Evolutionary conservation across 2,329 filamentous ascomycete genomes (phyloP).

Genomic region (Penicillium sp.): DNA sequence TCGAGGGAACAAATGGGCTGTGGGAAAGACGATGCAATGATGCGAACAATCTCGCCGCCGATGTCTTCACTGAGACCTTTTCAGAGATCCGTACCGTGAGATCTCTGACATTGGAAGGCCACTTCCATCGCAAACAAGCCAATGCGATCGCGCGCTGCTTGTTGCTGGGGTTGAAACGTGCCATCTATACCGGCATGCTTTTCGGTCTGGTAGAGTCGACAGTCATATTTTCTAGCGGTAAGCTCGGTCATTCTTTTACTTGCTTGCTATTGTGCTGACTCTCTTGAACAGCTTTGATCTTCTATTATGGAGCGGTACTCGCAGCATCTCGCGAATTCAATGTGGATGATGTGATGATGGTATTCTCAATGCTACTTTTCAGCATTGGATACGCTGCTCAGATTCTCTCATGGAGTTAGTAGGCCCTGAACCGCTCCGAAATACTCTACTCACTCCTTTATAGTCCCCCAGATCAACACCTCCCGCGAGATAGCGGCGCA

Average conservation of each 20-base stretch:
- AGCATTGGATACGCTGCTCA: slow-evolving; percentile 62
- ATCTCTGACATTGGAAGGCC: slow-evolving; percentile 61
- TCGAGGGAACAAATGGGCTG: slow-evolving; percentile 55
- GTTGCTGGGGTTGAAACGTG: slow-evolving; percentile 56
- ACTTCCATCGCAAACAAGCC: slow-evolving; percentile 59
- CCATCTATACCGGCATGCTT: slow-evolving; percentile 58
- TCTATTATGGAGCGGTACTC: slow-evolving; percentile 69
- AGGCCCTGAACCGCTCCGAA: background rate
- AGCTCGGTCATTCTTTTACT: slow-evolving; percentile 6
- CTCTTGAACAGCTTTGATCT: slow-evolving; percentile 54
- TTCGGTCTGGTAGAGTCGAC: slow-evolving; percentile 71
- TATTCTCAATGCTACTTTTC: slow-evolving; percentile 76
- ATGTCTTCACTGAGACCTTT: slow-evolving; percentile 66
- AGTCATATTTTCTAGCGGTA: slow-evolving; percentile 58
- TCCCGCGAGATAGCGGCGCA: slow-evolving; percentile 63
- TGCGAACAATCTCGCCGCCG: slow-evolving; percentile 51
- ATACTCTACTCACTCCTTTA: slow-evolving; percentile 2
- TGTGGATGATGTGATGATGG: slow-evolving; percentile 57
- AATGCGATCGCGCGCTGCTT: slow-evolving; percentile 47
- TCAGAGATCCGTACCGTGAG: slow-evolving; percentile 70
- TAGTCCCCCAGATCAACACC: slow-evolving; percentile 68
- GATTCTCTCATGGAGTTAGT: slow-evolving; percentile 55
- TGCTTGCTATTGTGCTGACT: slow-evolving; percentile 4
- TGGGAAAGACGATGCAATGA: slow-evolving; percentile 66
- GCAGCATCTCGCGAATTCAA: slow-evolving; percentile 44